phyloP scores from a whole-genome alignment of 2,329 filamentous ascomycete species.

The Monosporascus sp. region DNA sequence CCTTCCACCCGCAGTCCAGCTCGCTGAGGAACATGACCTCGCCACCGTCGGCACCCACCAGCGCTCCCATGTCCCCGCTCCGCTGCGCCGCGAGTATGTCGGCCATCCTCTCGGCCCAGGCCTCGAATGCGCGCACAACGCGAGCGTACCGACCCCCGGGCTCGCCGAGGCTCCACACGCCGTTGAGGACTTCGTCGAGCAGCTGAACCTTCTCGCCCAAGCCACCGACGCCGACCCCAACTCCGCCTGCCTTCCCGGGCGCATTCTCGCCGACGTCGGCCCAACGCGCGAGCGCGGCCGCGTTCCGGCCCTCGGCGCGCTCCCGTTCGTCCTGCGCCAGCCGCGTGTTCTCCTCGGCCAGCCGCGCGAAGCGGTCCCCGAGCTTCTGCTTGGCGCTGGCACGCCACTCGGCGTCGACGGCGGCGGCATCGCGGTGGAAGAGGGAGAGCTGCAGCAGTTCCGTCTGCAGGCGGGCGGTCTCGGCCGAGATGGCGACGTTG shows the following conservation, averaged over 20 bases:
- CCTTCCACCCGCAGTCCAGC: conserved; percentile 53
- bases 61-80: conserved; percentile 27
- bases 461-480: conserved; percentile 54
- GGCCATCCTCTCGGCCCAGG: conserved; percentile 46
- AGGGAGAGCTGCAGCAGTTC: conserved; percentile 62
- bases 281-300: conserved; percentile 49
- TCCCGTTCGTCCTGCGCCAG: conserved; percentile 34
- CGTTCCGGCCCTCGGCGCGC: conserved; percentile 45
- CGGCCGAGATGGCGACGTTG: conserved; percentile 53
- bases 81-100: conserved; percentile 41
- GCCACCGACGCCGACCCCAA: conserved; percentile 19
- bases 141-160: conserved; percentile 50
- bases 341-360: conserved; percentile 29
- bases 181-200: conserved; percentile 50
- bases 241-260: conserved; percentile 3
- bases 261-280: conserved; percentile 20
- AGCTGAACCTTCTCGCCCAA: conserved; percentile 53
- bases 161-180: conserved; percentile 53
- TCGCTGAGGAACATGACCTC: conserved; percentile 46
- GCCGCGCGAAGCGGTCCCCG: conserved; percentile 35
- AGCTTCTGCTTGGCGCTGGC: conserved; percentile 48
- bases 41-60: conserved; percentile 27
- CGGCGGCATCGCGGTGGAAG: conserved; percentile 49
- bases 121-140: conserved; percentile 52
- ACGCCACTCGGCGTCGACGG: conserved; percentile 45